These are phyloP conservation scores for Glaciozyma martinii DNA, from an alignment of 768 basidiomycete species.

Conservation along the genomic window DNA sequence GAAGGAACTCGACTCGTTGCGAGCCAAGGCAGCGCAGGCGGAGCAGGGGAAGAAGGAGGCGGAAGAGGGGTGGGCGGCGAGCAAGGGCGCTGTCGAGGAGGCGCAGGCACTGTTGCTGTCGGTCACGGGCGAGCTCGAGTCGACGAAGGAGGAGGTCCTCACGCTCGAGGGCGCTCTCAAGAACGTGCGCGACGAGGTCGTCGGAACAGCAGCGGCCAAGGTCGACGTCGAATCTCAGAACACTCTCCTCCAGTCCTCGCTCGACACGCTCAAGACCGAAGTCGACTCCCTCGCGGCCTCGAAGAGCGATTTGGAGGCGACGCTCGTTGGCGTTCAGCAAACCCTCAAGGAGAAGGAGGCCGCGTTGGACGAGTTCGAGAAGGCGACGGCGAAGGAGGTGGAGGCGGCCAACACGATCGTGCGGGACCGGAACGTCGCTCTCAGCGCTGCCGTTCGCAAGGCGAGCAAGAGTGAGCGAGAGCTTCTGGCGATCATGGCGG, in stretches of 20 bases:
- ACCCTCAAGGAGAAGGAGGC: conserved; percentile 28
- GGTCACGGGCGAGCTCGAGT: conserved; percentile 7
- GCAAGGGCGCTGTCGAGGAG: conserved; percentile 23
- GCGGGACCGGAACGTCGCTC: conserved; percentile 15
- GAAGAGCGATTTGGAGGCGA: not conserved
- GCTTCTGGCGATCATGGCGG: conserved; percentile 58
- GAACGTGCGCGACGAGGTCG: conserved; percentile 1
- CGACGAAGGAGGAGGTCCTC: conserved; percentile 1
- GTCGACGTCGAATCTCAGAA: conserved; percentile 3
- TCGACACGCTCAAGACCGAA: not conserved
- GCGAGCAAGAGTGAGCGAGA: conserved; percentile 47
- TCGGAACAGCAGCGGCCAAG: not conserved
- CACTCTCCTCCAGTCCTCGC: not conserved
- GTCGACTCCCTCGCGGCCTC: not conserved
- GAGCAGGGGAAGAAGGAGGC: conserved; percentile 6
- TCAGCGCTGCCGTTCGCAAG: conserved; percentile 14
- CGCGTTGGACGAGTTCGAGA: conserved; percentile 46
- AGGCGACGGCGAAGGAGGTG: conserved; percentile 8
- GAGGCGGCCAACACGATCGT: conserved; percentile 10
- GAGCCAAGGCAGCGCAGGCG: conserved; percentile 4
- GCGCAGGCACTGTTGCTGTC: conserved; percentile 9
- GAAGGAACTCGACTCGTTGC: conserved; percentile 8
- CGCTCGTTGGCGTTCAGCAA: conserved; percentile 4
- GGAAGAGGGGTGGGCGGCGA: conserved; percentile 17
- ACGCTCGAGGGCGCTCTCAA: conserved; percentile 7